These are phyloP conservation scores for Rhizopogon rudus DNA, from an alignment of 768 basidiomycete genomes.

Conservation along the genomic window DNA sequence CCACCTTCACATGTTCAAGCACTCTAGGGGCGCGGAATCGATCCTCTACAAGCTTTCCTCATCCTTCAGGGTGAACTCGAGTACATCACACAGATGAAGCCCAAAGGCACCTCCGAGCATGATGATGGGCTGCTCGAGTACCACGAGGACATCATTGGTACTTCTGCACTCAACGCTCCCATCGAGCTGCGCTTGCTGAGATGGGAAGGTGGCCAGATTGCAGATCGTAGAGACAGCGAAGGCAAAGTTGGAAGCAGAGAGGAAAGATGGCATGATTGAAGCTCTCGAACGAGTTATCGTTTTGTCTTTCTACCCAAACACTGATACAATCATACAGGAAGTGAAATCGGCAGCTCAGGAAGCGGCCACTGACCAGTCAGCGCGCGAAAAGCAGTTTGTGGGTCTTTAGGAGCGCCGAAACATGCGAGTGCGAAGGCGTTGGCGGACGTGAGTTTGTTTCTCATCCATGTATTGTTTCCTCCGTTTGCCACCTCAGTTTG, in stretches of 20 bases:
- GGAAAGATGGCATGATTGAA: conserved; percentile 85
- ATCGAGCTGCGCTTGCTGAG: conserved; percentile 79
- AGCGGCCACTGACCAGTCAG: conserved; percentile 71
- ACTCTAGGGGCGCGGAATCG: conserved; percentile 63
- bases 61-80: conserved; percentile 99
- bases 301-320: neutral
- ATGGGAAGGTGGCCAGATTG: conserved; percentile 60
- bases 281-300: conserved; percentile 72
- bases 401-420: conserved; percentile 82
- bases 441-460: conserved; percentile 58
- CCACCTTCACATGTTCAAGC: conserved; percentile 77
- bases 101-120: conserved; percentile 88
- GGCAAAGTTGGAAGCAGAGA: conserved; percentile 77
- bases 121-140: conserved; percentile 97
- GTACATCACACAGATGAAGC: conserved; percentile 98
- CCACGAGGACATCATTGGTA: conserved; percentile 97
- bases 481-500: neutral
- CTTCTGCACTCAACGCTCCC: conserved; percentile 82
- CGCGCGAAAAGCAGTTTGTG: conserved; percentile 68
- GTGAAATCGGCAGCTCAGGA: conserved; percentile 68
- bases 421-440: conserved; percentile 77
- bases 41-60: conserved; percentile 97
- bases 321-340: conserved; percentile 40
- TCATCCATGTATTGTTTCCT: neutral
- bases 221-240: conserved; percentile 80